phyloP scores from a whole-genome alignment of 164 flowering plant genomes.

The Vitis riparia region DNA sequence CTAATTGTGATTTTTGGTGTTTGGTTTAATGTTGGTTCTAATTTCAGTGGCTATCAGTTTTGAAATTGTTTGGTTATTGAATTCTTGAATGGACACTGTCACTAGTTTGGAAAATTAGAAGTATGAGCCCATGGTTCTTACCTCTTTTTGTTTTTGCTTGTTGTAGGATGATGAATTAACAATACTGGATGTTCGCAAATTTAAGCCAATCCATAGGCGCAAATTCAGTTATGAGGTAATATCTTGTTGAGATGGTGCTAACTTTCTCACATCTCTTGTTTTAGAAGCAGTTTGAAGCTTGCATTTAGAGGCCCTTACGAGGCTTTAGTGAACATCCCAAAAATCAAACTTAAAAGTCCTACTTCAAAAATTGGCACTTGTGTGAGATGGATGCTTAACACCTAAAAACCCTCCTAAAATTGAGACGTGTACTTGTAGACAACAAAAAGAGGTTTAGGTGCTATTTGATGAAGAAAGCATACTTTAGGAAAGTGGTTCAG shows the following conservation, averaged over 20 bases:
- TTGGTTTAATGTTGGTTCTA: too few relatives aligned
- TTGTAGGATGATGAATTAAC: constrained; percentile 92
- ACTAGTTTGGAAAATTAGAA: background rate
- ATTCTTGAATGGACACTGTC: background rate
- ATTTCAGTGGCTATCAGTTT: too few relatives aligned
- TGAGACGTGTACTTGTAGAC: too few relatives aligned
- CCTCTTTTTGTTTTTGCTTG: background rate
- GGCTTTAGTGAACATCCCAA: too few relatives aligned
- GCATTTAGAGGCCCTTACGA: background rate
- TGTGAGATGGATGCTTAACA: too few relatives aligned
- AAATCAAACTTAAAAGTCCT: background rate
- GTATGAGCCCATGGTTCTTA: constrained; percentile 2
- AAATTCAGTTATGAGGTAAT: constrained; percentile 90
- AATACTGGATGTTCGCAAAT: constrained; percentile 93
- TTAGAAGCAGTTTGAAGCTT: background rate
- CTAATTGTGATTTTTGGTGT: background rate
- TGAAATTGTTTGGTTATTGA: background rate
- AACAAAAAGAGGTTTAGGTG: too few relatives aligned
- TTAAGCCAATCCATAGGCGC: constrained; percentile 85
- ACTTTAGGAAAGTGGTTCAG: too few relatives aligned
- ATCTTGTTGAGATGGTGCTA: background rate
- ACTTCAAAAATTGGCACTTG: background rate
- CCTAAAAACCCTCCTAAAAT: too few relatives aligned
- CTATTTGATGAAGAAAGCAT: too few relatives aligned
- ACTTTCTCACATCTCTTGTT: background rate